Evolutionary conservation across 2,329 filamentous ascomycete genomes (phyloP), one percentile per base, ranked within the genome.

Genomic region (Chalaropsis thielavioides): DNA sequence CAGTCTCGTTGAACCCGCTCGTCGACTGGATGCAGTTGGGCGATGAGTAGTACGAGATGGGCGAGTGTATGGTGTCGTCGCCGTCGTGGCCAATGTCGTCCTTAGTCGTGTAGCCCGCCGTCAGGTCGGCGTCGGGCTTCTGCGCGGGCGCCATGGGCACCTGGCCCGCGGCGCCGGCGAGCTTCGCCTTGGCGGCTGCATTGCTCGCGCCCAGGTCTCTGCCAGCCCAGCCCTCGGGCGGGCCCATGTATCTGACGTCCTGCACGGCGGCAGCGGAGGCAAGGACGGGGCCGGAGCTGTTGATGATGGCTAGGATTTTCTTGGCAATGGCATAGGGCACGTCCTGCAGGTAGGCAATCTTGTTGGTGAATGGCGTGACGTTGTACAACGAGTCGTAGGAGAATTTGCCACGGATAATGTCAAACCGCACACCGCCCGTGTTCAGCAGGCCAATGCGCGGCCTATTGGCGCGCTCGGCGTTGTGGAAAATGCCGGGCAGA

Each of bases 391-490:
- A 87, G 73, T 99, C 94, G 46, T 85, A 84, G 0, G 94, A 97
- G 72, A 97, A 97, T 0, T 86, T 79, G 0, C 94, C 94, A 73
- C 92, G 85, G 79, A 96, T 95, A 68, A 99, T 89, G 73, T 99
- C 94, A 74, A 97, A 99, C 56, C 94, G 88, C 69, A 99, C 85
- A 2, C 89, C 89, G 31, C 94, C 94, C 0, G 90, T 96, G 75
- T 99, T 99, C 65, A 89, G 80, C 62, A 97, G 83, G 38, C 87
- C 85, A 11, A 97, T 76, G 6, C 83, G 81, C 10, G 90, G 81
- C 49, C 81, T 79, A 65, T 85, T 79, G 27, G 80, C 77, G 3
- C 86, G 80, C 40, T 79, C 76, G 49, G 81, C 72, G 64, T 83
- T 84, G 65, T 77, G 75, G 40, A 91, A 76, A 1, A 86, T 76